Percentiles rank a stretch among this genome's conserved stretches.
These are phyloP conservation scores for Physcomitrium patens DNA, from an alignment of 225 moss, liverwort and hornwort genomes.

Conservation along the genomic window DNA sequence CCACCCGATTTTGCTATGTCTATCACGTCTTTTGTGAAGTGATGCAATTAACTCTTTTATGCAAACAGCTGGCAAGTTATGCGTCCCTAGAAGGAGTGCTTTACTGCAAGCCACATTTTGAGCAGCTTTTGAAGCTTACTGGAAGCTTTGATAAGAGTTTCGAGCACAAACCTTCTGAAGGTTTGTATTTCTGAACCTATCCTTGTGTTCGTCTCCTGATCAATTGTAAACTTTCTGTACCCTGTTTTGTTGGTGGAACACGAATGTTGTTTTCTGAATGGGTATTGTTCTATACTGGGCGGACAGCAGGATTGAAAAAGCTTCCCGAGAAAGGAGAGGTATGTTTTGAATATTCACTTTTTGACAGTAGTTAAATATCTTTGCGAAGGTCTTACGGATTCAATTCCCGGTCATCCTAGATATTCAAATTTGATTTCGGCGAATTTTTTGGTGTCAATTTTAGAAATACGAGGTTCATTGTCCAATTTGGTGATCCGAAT, in stretches of 20 bases:
- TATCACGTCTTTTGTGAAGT: not conserved
- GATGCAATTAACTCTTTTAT: constrained; percentile 9
- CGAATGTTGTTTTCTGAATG: constrained; percentile 10
- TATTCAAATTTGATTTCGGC: constrained; percentile 1
- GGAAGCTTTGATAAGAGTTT: constrained; percentile 97
- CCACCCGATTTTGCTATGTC: not conserved
- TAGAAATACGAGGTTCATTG: not conserved
- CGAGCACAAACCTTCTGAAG: constrained; percentile 65
- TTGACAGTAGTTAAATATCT: not conserved
- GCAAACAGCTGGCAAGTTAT: constrained; percentile 88
- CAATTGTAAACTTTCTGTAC: not conserved
- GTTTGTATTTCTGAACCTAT: constrained; percentile 34
- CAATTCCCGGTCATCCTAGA: not conserved
- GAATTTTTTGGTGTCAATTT: not conserved
- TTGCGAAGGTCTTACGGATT: constrained; percentile 4
- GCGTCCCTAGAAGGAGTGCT: constrained; percentile 93
- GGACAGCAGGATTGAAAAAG: constrained; percentile 52
- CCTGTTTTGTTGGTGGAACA: not conserved
- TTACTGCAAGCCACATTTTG: constrained; percentile 99
- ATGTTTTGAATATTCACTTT: constrained; percentile 18
- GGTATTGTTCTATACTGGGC: constrained; percentile 24
- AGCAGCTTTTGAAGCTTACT: constrained; percentile 93
- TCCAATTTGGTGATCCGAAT: not conserved
- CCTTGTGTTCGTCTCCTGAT: constrained; percentile 10
- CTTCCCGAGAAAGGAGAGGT: constrained; percentile 65